These are phyloP conservation scores for Cyberlindnera petersonii DNA, from an alignment of 805 yeast genomes.

Conservation along the genomic window DNA sequence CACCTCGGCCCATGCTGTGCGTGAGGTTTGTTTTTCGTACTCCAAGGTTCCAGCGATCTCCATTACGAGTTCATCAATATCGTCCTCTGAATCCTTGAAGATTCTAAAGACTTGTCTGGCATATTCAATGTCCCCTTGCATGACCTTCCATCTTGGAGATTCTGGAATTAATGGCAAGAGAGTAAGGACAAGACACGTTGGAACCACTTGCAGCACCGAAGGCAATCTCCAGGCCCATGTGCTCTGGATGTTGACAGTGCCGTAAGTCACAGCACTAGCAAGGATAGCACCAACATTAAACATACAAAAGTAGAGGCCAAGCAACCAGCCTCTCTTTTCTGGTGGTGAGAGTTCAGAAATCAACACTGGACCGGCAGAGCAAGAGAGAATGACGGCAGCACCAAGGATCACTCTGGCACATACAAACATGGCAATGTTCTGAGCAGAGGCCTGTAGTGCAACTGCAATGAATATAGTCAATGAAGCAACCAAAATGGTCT, in stretches of 20 bases:
- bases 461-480: conserved; percentile 7
- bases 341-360: conserved; percentile 12
- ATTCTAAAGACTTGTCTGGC: conserved; percentile 13
- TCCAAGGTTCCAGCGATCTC: conserved; percentile 1
- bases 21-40: conserved; percentile 3
- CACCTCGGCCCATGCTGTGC: conserved; percentile 8
- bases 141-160: conserved; percentile 14
- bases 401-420: conserved; percentile 12
- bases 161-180: conserved; percentile 20
- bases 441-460: conserved; percentile 11
- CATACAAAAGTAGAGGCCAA: conserved; percentile 28
- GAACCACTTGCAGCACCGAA: conserved; percentile 25
- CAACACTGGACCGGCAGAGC: conserved; percentile 12
- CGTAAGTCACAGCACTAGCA: conserved; percentile 29
- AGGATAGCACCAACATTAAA: conserved; percentile 30
- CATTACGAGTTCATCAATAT: conserved; percentile 1
- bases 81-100: conserved; percentile 4
- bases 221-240: conserved; percentile 33
- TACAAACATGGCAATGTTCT: conserved; percentile 16
- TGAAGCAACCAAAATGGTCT: conserved; percentile 6
- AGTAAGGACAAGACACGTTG: conserved; percentile 17
- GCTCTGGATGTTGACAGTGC: conserved; percentile 23
- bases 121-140: conserved; percentile 10
- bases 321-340: conserved; percentile 8
- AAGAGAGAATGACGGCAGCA: conserved; percentile 6